Percentiles rank a stretch among this genome's conserved stretches.
Conservation (phyloP, 2,329 filamentous ascomycete genomes). For the Davidsoniella australis region DNA sequence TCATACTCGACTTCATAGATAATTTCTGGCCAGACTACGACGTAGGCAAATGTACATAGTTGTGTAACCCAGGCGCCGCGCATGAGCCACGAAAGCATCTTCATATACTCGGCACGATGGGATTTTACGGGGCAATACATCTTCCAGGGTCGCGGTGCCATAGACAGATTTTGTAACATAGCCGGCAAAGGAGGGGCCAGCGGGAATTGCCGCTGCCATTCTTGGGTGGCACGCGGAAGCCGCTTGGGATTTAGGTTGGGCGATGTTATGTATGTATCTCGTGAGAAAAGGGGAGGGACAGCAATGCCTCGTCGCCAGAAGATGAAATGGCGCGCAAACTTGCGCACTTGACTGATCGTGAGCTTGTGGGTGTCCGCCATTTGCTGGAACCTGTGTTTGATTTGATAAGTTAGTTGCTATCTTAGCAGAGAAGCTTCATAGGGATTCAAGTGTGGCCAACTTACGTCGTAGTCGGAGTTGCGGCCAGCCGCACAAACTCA, state of each 20-base stretch:
- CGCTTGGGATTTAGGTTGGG: conserved; percentile 69
- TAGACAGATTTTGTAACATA: conserved; percentile 71
- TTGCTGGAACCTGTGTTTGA: conserved; percentile 38
- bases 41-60: conserved; percentile 77
- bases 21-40: conserved; percentile 68
- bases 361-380: conserved; percentile 56
- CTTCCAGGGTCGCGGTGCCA: conserved; percentile 67
- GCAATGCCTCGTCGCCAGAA: conserved; percentile 90
- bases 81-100: conserved; percentile 85
- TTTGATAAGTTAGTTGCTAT: not conserved
- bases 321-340: conserved; percentile 81
- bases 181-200: conserved; percentile 68
- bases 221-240: conserved; percentile 48
- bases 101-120: conserved; percentile 61
- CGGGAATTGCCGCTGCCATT: conserved; percentile 66
- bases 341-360: conserved; percentile 62
- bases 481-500: conserved; percentile 58
- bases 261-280: conserved; percentile 81
- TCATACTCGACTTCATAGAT: conserved; percentile 63
- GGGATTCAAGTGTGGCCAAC: conserved; percentile 16
- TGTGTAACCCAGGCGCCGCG: conserved; percentile 88
- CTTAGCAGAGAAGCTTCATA: not conserved
- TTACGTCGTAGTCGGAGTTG: conserved; percentile 47
- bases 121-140: conserved; percentile 71
- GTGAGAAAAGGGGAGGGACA: conserved; percentile 74